phyloP scores from a whole-genome alignment of 2,329 filamentous ascomycete genomes.

The Curvularia spicifera region DNA sequence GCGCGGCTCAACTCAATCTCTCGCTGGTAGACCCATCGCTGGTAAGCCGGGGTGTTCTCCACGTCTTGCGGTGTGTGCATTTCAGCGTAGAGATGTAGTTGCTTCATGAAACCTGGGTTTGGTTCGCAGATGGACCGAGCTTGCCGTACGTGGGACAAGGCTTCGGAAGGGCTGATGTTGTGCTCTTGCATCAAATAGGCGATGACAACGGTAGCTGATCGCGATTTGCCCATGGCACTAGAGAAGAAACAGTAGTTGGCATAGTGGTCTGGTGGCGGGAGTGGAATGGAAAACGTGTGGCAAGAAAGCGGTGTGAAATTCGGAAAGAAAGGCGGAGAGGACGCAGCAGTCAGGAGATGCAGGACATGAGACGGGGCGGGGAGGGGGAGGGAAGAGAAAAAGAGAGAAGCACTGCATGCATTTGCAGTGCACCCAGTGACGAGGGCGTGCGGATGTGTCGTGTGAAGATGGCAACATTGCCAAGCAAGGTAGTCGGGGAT shows the following conservation, averaged over 20 bases:
- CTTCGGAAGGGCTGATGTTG: conserved; percentile 63
- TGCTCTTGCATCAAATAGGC: conserved; percentile 77
- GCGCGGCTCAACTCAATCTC: conserved; percentile 72
- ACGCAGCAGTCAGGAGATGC: conserved; percentile 21
- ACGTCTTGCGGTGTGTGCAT: conserved; percentile 80
- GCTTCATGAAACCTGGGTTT: conserved; percentile 88
- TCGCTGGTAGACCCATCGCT: conserved; percentile 74
- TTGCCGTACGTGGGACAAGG: conserved; percentile 72
- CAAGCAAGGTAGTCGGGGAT: conserved; percentile 36
- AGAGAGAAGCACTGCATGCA: conserved; percentile 18
- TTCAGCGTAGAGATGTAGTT: conserved; percentile 83
- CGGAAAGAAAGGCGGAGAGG: conserved; percentile 22
- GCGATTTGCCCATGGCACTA: conserved; percentile 95
- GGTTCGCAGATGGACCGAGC: conserved; percentile 82
- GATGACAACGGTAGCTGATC: conserved; percentile 82
- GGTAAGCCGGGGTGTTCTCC: conserved; percentile 76
- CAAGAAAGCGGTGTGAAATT: conserved; percentile 46
- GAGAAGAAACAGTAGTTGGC: conserved; percentile 42
- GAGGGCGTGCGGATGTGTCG: neutral
- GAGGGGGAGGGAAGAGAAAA: conserved; percentile 14
- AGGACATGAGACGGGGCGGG: conserved; percentile 31
- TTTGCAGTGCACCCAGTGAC: conserved; percentile 18
- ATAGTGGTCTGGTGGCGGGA: conserved; percentile 39
- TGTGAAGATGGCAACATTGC: conserved; percentile 46
- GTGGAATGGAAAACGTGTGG: conserved; percentile 31